Percentiles rank a stretch among this genome's conserved stretches.
phyloP scores from a whole-genome alignment of 352 stramenopile species.

The Phytophthora macrochlamydospora region DNA sequence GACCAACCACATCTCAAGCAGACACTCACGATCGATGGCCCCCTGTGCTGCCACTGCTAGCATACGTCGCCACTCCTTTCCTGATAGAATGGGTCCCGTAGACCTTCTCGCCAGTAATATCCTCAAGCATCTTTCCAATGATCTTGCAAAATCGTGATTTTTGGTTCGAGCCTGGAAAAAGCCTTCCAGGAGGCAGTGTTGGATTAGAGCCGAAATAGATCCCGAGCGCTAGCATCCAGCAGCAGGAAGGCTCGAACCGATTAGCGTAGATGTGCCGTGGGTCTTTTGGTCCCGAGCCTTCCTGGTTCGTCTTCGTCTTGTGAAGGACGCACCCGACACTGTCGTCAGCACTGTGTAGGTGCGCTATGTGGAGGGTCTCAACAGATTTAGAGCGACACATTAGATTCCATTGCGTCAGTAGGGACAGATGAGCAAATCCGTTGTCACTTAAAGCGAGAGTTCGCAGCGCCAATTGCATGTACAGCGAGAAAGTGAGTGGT shows the following conservation, averaged over 20 bases:
- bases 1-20: no score
- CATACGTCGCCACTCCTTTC: no score
- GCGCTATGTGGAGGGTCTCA: conserved; percentile 6
- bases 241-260: neutral
- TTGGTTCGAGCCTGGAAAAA: no score
- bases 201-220: neutral
- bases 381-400: conserved; percentile 14
- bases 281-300: no score
- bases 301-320: no score
- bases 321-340: neutral
- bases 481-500: conserved; percentile 9
- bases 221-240: neutral
- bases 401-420: conserved; percentile 14
- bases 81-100: no score
- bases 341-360: conserved; percentile 1
- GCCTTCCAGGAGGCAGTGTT: neutral
- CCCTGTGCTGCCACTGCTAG: no score
- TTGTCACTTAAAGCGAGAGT: conserved; percentile 2
- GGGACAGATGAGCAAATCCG: conserved; percentile 4
- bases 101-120: no score
- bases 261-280: no score
- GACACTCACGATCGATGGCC: no score
- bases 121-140: no score
- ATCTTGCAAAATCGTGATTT: no score
- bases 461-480: neutral